Percentiles rank a stretch among this genome's conserved stretches.
Conservation (phyloP, 768 basidiomycete species). For the Rhodotorula taiwanensis region DNA sequence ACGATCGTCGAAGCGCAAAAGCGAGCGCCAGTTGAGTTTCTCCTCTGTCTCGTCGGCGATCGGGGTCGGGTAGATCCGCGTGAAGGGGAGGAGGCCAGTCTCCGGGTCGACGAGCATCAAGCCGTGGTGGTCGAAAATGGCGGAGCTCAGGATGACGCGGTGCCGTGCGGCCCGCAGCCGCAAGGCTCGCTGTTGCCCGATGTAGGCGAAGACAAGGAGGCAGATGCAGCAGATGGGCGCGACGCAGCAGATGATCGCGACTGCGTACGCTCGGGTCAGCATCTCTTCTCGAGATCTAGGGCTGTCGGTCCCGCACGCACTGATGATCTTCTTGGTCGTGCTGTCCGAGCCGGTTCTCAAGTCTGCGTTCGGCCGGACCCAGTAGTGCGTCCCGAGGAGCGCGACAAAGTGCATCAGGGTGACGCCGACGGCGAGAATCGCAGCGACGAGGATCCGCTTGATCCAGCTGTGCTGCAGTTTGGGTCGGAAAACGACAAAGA, state of each 20-base stretch:
- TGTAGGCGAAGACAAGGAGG: slow-evolving; percentile 29
- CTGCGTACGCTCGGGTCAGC: not conserved
- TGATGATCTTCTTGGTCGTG: slow-evolving; percentile 21
- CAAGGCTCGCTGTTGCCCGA: slow-evolving; percentile 25
- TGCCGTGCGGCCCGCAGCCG: slow-evolving; percentile 28
- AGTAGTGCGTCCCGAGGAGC: slow-evolving; percentile 34
- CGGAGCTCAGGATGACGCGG: slow-evolving; percentile 28
- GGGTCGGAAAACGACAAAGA: slow-evolving; percentile 35
- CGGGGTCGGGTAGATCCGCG: slow-evolving; percentile 20
- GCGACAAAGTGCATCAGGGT: slow-evolving; percentile 35
- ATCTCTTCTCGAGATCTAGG: too few species aligned
- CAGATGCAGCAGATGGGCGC: slow-evolving; percentile 30
- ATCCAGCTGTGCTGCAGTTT: slow-evolving; percentile 30
- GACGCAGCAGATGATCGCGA: slow-evolving; percentile 34
- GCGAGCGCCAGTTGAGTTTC: slow-evolving; percentile 1
- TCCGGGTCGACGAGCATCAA: slow-evolving; percentile 29
- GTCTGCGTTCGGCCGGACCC: not conserved
- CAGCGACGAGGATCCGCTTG: slow-evolving; percentile 29
- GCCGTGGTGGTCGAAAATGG: slow-evolving; percentile 35
- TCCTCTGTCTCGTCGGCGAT: not conserved
- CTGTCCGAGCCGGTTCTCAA: slow-evolving; percentile 1
- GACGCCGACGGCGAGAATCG: slow-evolving; percentile 23
- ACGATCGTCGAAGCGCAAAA: slow-evolving; percentile 14
- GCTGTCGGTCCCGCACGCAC: not conserved
- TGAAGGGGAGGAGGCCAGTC: slow-evolving; percentile 31